Base-by-base conservation (phyloP, 2,329 filamentous ascomycete genomes). In the Pseudogymnoascus sp. region DNA sequence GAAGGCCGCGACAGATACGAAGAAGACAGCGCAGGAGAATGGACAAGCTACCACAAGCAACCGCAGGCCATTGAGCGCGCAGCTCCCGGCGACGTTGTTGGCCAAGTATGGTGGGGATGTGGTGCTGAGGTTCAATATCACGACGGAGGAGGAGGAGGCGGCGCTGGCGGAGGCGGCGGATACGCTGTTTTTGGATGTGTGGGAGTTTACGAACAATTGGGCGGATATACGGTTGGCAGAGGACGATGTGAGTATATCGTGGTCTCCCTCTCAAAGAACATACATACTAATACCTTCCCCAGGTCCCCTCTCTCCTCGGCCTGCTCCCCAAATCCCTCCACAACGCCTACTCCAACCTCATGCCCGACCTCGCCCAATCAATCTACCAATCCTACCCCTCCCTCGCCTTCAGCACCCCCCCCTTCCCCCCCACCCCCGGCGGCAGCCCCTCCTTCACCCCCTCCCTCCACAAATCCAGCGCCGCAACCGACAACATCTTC, bases 61-160 rank as follows among this genome's bases (percentile, higher is more conserved):
- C 6, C 61, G 62, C 9, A 61, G 63, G 40, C 64, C 68, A 13
- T 66, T 71, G 60, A 73, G 66, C 63, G 70, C 71, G 67, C 70
- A 65, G 73, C 68, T 78, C 28, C 72, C 73, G 3, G 64, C 68
- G 2, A 72, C 66, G 15, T 63, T 74, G 11, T 74, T 78, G 28
- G 76, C 72, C 28, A 77, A 78, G 67, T 96, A 96, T 74, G 85
- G 86, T 66, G 84, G 88, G 66, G 87, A 97, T 75, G 82, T 96
- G n/a, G 91, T 99, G 15, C 78, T 97, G 67, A 87, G 95, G 40
- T 97, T 97, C 81, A 91, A 89, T 71, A 78, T 97, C 63, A 87
- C 83, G 66, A 86, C 83, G 26, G 75, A 80, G 2, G 81, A 86
- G 19, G 90, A 96, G 71, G 87, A 90, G 64, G 76, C 78, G 35